phyloP scores from a whole-genome alignment of 257 asterid genomes.

The Nicotiana paniculata region DNA sequence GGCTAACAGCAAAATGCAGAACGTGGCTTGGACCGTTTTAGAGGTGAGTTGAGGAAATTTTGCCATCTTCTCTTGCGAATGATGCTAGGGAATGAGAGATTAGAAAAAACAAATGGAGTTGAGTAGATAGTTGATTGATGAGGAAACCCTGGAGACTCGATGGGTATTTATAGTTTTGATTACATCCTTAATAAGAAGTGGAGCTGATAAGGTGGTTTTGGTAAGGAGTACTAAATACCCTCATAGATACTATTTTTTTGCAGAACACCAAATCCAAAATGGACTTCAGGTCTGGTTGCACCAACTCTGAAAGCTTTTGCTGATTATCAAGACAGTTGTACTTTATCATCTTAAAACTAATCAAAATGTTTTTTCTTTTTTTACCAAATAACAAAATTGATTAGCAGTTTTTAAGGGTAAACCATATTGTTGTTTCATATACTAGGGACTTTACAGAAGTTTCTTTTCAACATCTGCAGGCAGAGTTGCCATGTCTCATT shows the following conservation, averaged over 20 bases:
- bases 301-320: not conserved
- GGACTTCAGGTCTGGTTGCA: not conserved
- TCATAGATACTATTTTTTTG: not conserved
- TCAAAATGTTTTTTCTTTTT: not conserved
- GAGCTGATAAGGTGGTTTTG: slow-evolving; percentile 52
- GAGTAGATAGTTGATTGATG: slow-evolving; percentile 27
- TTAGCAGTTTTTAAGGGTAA: not conserved
- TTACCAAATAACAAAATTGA: not conserved
- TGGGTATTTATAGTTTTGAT: slow-evolving; percentile 26
- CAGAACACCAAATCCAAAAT: slow-evolving; percentile 2
- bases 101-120: not conserved
- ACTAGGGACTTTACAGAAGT: not conserved
- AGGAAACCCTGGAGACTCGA: slow-evolving; percentile 4
- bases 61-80: slow-evolving; percentile 33
- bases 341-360: not conserved
- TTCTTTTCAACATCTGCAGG: not conserved
- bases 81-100: not conserved
- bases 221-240: slow-evolving; percentile 3
- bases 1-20: slow-evolving; percentile 40
- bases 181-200: slow-evolving; percentile 18
- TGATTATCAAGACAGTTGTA: not conserved
- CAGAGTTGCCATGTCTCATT: not conserved
- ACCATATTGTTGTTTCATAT: not conserved
- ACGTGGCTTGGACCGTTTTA: slow-evolving; percentile 14
- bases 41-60: slow-evolving; percentile 15